Base-by-base conservation (phyloP, 805 yeast genomes). In the Starmerella riodocensis region DNA sequence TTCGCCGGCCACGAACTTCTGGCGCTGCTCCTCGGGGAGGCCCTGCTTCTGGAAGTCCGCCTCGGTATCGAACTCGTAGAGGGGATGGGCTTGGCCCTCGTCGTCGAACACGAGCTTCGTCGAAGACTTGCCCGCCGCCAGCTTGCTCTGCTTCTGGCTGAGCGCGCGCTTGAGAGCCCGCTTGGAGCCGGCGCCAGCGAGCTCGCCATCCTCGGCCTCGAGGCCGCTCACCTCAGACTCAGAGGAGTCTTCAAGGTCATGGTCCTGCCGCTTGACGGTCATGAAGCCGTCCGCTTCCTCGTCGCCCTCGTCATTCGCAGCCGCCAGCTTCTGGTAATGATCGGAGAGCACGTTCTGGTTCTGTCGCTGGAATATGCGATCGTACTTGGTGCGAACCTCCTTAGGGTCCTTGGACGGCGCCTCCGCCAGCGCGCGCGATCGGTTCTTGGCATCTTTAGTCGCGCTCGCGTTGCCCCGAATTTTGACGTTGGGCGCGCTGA, bases 401-500 rank as follows among this genome's bases (percentile, higher is more conserved):
- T 58, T 56, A 40, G 56, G 66, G 44, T 54, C 58, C 53, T 60
- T 61, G 25, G 57, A 27, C 7, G 53, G 58, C 16, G 63, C 46
- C 6, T 70, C 67, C 34, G 71, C 52, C 47, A 86, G 61, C 48
- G 76, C 75, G 53, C 94, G 71, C 1, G 94, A 76, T 20, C 77
- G 73, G 57, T 88, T 88, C 60, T 88, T 88, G 17, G 34, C 39
- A 18, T 42, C 43, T 24, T 49, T 50, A 12, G 39, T 31, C n/a
- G 40, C 41, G 8, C 40, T 12, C n/a, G 30, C 13, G 8, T 28
- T 32, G 28, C 53, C 78, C 30, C 65, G 65, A 41, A 88, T 70
- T 56, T 83, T 85, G 52, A 91, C 79, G 52, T 81, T 78, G 31
- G 99, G 99, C 3, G 94, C 94, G 39, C 96, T 94, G 1, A 97